Evolutionary conservation across 2,329 filamentous ascomycete species (phyloP).

Genomic region (Penicillium sp.): DNA sequence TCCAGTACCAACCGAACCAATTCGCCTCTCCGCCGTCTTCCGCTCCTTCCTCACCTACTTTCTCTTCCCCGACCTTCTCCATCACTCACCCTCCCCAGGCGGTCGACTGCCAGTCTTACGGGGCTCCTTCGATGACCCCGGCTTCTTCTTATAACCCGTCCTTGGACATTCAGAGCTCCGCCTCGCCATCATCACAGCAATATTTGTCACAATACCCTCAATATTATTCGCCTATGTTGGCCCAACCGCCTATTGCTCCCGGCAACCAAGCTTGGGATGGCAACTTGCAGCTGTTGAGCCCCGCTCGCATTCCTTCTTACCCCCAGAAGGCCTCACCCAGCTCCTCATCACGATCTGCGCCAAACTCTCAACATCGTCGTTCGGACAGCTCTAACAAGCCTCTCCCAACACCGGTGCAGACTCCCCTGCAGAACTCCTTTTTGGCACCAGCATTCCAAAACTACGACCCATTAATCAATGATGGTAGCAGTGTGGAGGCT

Average conservation of each 20-base stretch:
- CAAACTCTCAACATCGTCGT: constrained; percentile 35
- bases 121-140: constrained; percentile 44
- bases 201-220: constrained; percentile 33
- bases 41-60: constrained; percentile 34
- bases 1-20: constrained; percentile 32
- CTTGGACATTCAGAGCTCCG: constrained; percentile 34
- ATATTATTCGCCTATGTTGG: constrained; percentile 40
- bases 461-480: constrained; percentile 44
- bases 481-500: constrained; percentile 47
- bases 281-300: constrained; percentile 38
- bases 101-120: constrained; percentile 31
- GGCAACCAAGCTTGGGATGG: constrained; percentile 38
- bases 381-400: constrained; percentile 49
- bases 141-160: constrained; percentile 40
- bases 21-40: constrained; percentile 41
- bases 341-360: constrained; percentile 42
- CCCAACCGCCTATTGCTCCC: constrained; percentile 36
- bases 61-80: constrained; percentile 33
- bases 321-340: constrained; percentile 43
- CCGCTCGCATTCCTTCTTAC: constrained; percentile 32
- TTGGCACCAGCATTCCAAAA: constrained; percentile 48
- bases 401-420: constrained; percentile 57
- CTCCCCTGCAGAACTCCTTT: constrained; percentile 54
- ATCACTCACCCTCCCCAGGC: constrained; percentile 27
- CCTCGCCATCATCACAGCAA: constrained; percentile 32